Percentiles rank a stretch among this genome's conserved stretches.
These are phyloP conservation scores for Acanthochlamys bracteata DNA, from an alignment of 106 monocot genomes.

Conservation along the genomic window DNA sequence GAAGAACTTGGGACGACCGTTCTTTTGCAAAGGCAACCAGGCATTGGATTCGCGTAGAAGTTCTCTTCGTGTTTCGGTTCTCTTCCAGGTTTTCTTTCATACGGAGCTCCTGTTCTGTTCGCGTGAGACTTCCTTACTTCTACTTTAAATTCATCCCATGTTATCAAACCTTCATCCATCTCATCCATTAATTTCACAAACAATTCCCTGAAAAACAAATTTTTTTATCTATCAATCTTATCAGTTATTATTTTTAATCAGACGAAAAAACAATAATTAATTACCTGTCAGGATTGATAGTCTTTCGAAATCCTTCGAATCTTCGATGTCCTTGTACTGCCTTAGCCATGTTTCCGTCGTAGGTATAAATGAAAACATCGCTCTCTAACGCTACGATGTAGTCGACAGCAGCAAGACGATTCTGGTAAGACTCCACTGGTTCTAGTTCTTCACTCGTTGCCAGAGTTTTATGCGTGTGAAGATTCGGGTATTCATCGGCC, in stretches of 20 bases:
- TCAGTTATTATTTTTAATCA: background rate
- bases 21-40: constrained; percentile 53
- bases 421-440: constrained; percentile 12
- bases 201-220: constrained; percentile 23
- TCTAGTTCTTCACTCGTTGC: constrained; percentile 20
- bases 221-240: too few species aligned
- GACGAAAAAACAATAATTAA: background rate
- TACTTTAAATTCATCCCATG: constrained; percentile 31
- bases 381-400: constrained; percentile 31
- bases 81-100: constrained; percentile 29
- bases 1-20: background rate
- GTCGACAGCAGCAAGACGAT: constrained; percentile 30
- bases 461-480: constrained; percentile 25
- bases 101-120: constrained; percentile 48
- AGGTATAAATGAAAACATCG: constrained; percentile 37
- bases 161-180: constrained; percentile 35
- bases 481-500: constrained; percentile 16
- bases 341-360: constrained; percentile 43
- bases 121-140: constrained; percentile 29
- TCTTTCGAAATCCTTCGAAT: constrained; percentile 29
- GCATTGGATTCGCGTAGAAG: constrained; percentile 67
- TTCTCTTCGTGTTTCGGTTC: constrained; percentile 38
- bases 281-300: constrained; percentile 33
- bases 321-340: constrained; percentile 30
- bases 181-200: constrained; percentile 52